Evolutionary conservation across 306 rosid genomes (phyloP), one percentile per base, ranked within the genome.

Genomic region (Gastrolobium bilobum): DNA sequence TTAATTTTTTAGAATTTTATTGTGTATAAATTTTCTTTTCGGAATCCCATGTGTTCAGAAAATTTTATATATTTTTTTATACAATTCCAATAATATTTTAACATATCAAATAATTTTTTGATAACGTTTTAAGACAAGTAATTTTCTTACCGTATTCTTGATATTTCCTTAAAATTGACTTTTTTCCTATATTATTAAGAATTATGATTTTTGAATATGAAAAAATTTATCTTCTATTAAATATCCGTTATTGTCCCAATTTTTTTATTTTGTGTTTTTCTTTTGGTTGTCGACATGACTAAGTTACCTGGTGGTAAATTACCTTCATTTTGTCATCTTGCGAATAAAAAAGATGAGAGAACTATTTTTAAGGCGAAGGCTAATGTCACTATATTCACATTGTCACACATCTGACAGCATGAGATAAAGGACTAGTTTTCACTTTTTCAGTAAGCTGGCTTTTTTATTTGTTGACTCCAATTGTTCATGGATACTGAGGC

Each of bases 401-500:
- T 70, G 82, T 75, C 87, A 74, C 70, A 56, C 48, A 43, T 33
- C 66, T 57, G 76, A 72, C 63, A 51, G 44, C 53, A 59, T 31
- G 53, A 69, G 50, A 44, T 42, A 73, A 79, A 69, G 63, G 47
- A 53, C 84, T 84, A 62, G 66, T 75, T 75, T 75, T 75, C 72
- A 84, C 84, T 84, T 76, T 76, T 84, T 63, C 72, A 84, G 75
- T 46, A 7, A 68, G 31, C 67, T 66, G 72, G 61, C 52, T 72
- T 67, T 78, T 83, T 43, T 3, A 7, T 70, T 70, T 38, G 59
- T 43, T 68, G 8, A 9, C 61, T 47, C 3, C 3, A 3, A 26
- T 48, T 39, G 68, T 58, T 59, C 67, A 8, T 37, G 30, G 2
- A 4, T 11, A 5, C 39, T 58, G 40, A 5, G 68, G 0, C 31